Percentiles rank a stretch among this genome's conserved stretches.
Evolutionary conservation across 2,329 filamentous ascomycete genomes (phyloP).

Genomic region (Aureobasidium sp.): DNA sequence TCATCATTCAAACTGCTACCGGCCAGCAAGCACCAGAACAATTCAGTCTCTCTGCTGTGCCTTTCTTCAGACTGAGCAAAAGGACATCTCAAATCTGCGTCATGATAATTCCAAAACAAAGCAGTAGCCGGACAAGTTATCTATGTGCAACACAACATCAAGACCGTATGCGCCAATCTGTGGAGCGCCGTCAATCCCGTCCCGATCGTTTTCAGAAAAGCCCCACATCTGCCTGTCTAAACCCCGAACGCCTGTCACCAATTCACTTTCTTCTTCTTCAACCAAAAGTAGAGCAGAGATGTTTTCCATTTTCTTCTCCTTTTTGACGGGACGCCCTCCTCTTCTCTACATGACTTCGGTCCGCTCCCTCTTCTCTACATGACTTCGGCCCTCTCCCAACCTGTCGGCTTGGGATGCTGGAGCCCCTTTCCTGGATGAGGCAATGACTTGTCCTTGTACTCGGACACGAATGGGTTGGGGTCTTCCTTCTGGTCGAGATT

Average conservation of each 20-base stretch:
- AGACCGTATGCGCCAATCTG: background rate
- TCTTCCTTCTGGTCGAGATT: conserved; percentile 81
- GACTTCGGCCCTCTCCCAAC: conserved; percentile 79
- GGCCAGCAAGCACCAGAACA: background rate
- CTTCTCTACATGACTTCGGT: conserved; percentile 51
- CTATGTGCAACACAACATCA: background rate
- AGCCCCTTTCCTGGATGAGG: conserved; percentile 65
- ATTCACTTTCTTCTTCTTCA: background rate
- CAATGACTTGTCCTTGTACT: conserved; percentile 61
- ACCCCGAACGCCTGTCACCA: conserved; percentile 10
- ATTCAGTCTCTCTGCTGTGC: background rate
- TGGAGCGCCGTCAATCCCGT: background rate
- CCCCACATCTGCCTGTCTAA: background rate
- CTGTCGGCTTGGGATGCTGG: conserved; percentile 55
- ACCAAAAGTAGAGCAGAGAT: background rate
- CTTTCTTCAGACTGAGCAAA: background rate
- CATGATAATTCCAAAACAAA: conserved; percentile 1
- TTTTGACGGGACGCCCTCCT: background rate
- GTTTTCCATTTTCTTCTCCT: background rate
- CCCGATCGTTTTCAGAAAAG: background rate
- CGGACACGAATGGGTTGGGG: conserved; percentile 83
- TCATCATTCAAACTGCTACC: background rate
- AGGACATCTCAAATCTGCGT: background rate
- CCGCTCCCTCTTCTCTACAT: conserved; percentile 68
- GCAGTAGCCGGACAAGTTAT: background rate